Conservation (phyloP, 2,329 filamentous ascomycete genomes). For the Aphanocladium album region DNA sequence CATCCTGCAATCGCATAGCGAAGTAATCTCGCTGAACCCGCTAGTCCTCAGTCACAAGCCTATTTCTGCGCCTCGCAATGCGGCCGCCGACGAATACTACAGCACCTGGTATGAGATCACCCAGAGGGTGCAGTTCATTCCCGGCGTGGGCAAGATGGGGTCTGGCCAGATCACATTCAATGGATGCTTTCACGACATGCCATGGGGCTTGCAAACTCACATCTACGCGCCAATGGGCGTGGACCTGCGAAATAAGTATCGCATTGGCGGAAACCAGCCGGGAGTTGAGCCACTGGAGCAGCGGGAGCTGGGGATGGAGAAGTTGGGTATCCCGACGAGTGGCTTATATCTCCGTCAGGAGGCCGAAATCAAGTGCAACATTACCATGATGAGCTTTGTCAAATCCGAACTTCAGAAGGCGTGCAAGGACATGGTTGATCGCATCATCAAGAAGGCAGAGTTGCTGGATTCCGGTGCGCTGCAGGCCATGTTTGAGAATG, state of each 20-base stretch:
- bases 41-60: slow-evolving; percentile 59
- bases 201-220: slow-evolving; percentile 67
- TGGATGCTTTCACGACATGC: slow-evolving; percentile 67
- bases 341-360: slow-evolving; percentile 66
- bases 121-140: slow-evolving; percentile 63
- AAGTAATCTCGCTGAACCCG: slow-evolving; percentile 67
- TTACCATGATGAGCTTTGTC: slow-evolving; percentile 60
- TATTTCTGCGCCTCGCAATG: slow-evolving; percentile 62
- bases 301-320: slow-evolving; percentile 55
- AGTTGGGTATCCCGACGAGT: slow-evolving; percentile 55
- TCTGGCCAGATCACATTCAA: slow-evolving; percentile 64
- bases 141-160: slow-evolving; percentile 60
- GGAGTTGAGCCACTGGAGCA: slow-evolving; percentile 57
- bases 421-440: slow-evolving; percentile 60
- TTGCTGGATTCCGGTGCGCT: slow-evolving; percentile 61
- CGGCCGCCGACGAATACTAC: slow-evolving; percentile 65
- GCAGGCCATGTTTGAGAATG: slow-evolving; percentile 63
- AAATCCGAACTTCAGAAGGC: slow-evolving; percentile 63
- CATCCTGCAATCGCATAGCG: slow-evolving; percentile 65
- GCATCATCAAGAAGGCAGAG: slow-evolving; percentile 67
- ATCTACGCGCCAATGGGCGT: slow-evolving; percentile 64
- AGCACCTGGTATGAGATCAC: slow-evolving; percentile 70
- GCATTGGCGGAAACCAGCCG: slow-evolving; percentile 63
- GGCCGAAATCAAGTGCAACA: slow-evolving; percentile 65
- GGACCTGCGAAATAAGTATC: slow-evolving; percentile 64